A percentile compares a stretch with the other conserved stretches of the same genome.
Conservation (phyloP, 768 basidiomycete species). For the Hygrophorus pudorinus region DNA sequence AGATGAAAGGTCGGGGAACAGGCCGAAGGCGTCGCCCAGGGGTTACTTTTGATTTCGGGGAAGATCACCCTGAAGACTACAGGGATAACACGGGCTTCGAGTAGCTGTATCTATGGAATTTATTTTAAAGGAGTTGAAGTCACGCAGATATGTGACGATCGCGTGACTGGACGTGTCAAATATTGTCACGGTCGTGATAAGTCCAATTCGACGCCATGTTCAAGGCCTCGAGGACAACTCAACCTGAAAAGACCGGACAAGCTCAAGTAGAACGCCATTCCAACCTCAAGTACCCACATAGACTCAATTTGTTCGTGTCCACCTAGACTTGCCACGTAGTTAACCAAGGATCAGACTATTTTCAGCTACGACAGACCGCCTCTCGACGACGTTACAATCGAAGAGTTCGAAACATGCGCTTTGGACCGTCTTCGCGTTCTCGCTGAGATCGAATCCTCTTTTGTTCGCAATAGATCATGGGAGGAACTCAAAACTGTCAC, state of each 20-base stretch:
- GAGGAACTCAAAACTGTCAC: constrained; percentile 67
- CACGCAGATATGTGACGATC: neutral
- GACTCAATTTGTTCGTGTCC: constrained; percentile 68
- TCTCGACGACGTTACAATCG: constrained; percentile 79
- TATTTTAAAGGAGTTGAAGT: neutral
- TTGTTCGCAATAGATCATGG: constrained; percentile 72
- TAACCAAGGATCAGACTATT: constrained; percentile 4
- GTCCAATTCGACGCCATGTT: constrained; percentile 1
- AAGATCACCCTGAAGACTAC: constrained; percentile 11
- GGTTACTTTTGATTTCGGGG: constrained; percentile 58
- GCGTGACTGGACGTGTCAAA: neutral
- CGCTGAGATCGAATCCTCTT: constrained; percentile 85
- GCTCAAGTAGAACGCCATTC: constrained; percentile 20
- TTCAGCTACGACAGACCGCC: constrained; percentile 82
- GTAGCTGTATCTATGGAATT: neutral
- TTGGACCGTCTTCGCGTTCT: constrained; percentile 80
- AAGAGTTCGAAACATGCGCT: constrained; percentile 91
- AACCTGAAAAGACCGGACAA: neutral
- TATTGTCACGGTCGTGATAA: neutral
- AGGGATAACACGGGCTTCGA: neutral
- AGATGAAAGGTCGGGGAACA: constrained; percentile 28
- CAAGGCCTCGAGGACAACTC: neutral
- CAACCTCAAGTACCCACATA: constrained; percentile 44
- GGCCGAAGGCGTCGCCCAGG: constrained; percentile 44
- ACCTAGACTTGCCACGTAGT: too few species aligned